Evolutionary conservation across 441 rosid species (phyloP), one percentile per base, ranked within the genome.

Genomic region (Mallotus repandus): DNA sequence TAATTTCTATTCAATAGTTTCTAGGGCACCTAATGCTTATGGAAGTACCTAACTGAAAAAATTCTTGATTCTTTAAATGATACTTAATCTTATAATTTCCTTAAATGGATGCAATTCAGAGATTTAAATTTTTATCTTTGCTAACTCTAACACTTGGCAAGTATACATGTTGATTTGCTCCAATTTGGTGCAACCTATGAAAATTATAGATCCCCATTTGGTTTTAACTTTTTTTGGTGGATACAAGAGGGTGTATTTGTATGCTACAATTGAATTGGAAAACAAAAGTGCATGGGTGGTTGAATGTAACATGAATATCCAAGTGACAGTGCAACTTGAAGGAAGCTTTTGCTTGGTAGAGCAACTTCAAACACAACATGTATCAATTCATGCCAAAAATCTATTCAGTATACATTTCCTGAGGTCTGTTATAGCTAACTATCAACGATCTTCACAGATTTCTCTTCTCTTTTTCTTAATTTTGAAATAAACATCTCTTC

Each of bases 161-260:
- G 16, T 71, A 63, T 19, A 18, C 25, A 50, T 68, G 70, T 66
- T 58, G 76, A 77, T 71, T 63, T 50, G 35, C 66, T 72, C 48
- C 56, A 15, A 41, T 81, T 75, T 63, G 57, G 29, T 85, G 87
- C 97, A 95, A 98, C 98, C 99, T 3, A 94, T 93, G 77, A 96
- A 87, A 81, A 86, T 93, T 80, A 84, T 90, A 53, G 99, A 93
- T 86, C 99, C 99, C 54, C 99, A 96, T 85, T 68, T 96, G 85
- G 99, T 89, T 81, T 89, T 97, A 29, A 87, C 98, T 69, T 91
- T 93, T 84, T 89, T 69, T 72, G 97, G 93, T 71, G 56, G 77
- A 73, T 91, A 91, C 79, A 83, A 82, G 75, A 88, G 94, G 80
- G 91, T 82, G 38, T 96, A 90, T 84, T 77, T 96, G 84, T 91